These are phyloP conservation scores for Stentor roeselii DNA, from an alignment of 73 alveolate species.

Conservation along the genomic window DNA sequence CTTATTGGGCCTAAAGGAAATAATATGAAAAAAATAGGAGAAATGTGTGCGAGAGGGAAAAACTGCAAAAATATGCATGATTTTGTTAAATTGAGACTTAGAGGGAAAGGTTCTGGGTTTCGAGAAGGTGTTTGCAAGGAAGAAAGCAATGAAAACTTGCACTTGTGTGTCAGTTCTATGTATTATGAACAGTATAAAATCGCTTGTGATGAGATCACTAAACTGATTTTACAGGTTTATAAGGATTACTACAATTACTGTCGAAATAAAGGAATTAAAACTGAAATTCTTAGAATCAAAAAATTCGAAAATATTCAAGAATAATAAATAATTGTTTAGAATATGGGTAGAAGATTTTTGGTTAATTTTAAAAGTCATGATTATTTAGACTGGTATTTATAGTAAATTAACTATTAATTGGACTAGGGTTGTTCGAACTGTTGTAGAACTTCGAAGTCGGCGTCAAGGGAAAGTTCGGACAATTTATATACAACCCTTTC, in stretches of 20 bases:
- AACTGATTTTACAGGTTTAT: constrained; percentile 21
- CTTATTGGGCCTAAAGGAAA: constrained; percentile 79
- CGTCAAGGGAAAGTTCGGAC: no score
- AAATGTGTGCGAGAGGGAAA: constrained; percentile 59
- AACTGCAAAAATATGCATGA: constrained; percentile 40
- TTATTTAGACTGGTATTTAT: no score
- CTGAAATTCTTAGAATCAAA: neutral
- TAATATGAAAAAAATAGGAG: constrained; percentile 83
- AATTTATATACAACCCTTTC: no score
- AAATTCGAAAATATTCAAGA: neutral
- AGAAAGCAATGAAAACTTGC: constrained; percentile 52
- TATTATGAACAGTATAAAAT: constrained; percentile 42
- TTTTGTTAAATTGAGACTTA: constrained; percentile 69
- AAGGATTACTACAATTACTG: neutral
- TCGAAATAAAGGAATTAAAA: neutral
- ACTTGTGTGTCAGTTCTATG: constrained; percentile 79
- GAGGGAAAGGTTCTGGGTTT: constrained; percentile 93
- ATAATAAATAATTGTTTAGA: no score
- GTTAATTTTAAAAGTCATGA: no score
- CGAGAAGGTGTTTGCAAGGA: constrained; percentile 86
- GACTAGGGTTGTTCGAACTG: no score
- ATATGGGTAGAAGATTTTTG: no score
- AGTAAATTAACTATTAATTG: no score
- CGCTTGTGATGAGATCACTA: constrained; percentile 26
- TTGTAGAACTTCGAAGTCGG: no score